Evolutionary conservation across 2,329 filamentous ascomycete species (phyloP).

Genomic region (Escovopsis sp.): DNA sequence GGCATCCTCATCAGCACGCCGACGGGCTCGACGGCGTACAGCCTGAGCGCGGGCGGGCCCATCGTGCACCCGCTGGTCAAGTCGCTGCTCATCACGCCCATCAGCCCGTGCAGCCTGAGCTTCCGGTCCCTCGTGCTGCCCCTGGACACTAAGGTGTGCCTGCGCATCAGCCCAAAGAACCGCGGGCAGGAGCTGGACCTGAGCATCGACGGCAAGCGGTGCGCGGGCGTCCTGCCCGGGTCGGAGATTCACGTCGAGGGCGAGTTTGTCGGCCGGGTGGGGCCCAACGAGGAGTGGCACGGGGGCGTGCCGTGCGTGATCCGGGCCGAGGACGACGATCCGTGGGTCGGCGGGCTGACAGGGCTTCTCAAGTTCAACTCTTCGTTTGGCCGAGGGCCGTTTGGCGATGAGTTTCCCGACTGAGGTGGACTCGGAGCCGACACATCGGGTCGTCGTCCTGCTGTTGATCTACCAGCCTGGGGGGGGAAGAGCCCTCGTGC

Average conservation of each 20-base stretch:
- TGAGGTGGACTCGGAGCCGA: conserved; percentile 5
- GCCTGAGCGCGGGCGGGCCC: conserved; percentile 77
- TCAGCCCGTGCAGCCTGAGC: conserved; percentile 80
- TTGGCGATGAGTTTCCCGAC: conserved; percentile 15
- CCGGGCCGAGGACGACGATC: conserved; percentile 62
- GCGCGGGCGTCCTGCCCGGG: conserved; percentile 53
- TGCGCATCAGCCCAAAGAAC: conserved; percentile 71
- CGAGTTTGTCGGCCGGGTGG: conserved; percentile 50
- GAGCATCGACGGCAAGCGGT: conserved; percentile 62
- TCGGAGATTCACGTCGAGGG: conserved; percentile 83
- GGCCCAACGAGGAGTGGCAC: conserved; percentile 36
- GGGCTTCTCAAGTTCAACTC: conserved; percentile 94
- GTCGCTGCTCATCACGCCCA: conserved; percentile 79
- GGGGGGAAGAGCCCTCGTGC: too few relatives aligned
- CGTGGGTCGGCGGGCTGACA: conserved; percentile 93
- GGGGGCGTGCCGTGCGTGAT: conserved; percentile 91
- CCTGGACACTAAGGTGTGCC: conserved; percentile 66
- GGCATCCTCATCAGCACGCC: conserved; percentile 90
- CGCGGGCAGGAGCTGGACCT: conserved; percentile 63
- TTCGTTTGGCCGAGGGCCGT: conserved; percentile 55
- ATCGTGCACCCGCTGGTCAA: conserved; percentile 91
- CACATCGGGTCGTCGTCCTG: too few relatives aligned
- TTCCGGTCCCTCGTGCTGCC: conserved; percentile 87
- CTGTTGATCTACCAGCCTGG: too few relatives aligned
- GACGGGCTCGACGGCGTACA: conserved; percentile 91